Conservation (phyloP, 2,329 filamentous ascomycete species). For the Colletotrichum musicola region DNA sequence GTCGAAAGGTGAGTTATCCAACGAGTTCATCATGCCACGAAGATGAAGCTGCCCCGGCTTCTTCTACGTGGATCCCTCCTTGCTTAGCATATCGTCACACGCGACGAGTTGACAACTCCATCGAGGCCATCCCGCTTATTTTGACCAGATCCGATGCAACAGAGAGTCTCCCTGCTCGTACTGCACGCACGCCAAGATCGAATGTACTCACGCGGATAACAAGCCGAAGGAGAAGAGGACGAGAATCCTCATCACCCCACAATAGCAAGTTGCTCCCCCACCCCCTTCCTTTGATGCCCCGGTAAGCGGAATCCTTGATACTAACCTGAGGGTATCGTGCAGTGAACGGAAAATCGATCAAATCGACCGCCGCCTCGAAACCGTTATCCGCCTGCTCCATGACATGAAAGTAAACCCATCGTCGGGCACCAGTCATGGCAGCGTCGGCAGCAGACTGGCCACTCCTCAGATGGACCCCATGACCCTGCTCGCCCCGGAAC, state of each 20-base stretch:
- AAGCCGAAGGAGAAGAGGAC: constrained; percentile 52
- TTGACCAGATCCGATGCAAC: constrained; percentile 51
- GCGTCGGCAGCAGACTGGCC: neutral
- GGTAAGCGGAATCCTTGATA: neutral
- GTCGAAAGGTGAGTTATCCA: constrained; percentile 47
- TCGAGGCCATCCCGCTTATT: neutral
- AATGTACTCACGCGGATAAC: constrained; percentile 50
- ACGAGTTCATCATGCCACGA: neutral
- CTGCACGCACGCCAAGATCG: constrained; percentile 52
- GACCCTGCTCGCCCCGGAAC: neutral
- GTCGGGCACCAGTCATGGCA: constrained; percentile 9
- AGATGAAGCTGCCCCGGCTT: neutral
- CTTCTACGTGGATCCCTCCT: too few relatives aligned
- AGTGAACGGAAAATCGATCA: constrained; percentile 55
- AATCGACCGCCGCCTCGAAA: constrained; percentile 52
- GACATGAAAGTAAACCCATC: constrained; percentile 48
- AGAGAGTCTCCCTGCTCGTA: constrained; percentile 53
- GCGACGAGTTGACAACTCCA: neutral
- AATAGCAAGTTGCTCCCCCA: constrained; percentile 48
- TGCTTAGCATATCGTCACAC: neutral
- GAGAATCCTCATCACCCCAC: constrained; percentile 51
- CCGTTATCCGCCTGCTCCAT: constrained; percentile 49
- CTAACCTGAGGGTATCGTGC: neutral
- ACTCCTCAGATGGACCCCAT: constrained; percentile 5
- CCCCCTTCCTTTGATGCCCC: too few relatives aligned